Conservation (phyloP, 2,329 filamentous ascomycete species). For the Fusarium brevicatenulatum region DNA sequence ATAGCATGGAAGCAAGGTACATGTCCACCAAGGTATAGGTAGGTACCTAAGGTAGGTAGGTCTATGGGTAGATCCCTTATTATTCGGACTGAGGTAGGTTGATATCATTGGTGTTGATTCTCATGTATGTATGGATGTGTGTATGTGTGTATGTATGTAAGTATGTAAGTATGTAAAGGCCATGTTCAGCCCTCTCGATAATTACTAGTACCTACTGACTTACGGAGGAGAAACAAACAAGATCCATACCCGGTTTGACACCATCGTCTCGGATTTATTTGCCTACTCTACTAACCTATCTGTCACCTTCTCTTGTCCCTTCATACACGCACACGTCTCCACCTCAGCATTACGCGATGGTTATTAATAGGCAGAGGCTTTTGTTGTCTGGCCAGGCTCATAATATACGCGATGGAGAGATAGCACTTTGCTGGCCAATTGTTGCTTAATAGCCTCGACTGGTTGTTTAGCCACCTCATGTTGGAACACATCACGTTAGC, state of each 20-base stretch:
- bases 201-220: background rate
- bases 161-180: background rate
- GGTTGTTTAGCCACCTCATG: background rate
- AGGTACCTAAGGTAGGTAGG: no score
- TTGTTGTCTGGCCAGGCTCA: conserved; percentile 4
- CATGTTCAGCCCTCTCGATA: background rate
- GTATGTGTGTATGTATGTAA: no score
- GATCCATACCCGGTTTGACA: background rate
- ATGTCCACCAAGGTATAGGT: background rate
- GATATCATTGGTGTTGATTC: background rate
- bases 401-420: background rate
- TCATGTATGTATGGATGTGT: background rate
- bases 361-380: background rate
- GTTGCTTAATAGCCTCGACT: background rate
- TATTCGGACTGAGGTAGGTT: background rate
- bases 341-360: background rate
- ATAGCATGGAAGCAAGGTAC: background rate
- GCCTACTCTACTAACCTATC: background rate
- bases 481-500: background rate
- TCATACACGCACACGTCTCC: background rate
- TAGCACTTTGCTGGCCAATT: conserved; percentile 18
- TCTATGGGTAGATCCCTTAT: background rate
- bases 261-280: background rate
- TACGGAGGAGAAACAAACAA: background rate
- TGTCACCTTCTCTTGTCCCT: conserved; percentile 3